Conservation (phyloP, 208 protist genomes). For the Acanthamoeba castellanii region DNA sequence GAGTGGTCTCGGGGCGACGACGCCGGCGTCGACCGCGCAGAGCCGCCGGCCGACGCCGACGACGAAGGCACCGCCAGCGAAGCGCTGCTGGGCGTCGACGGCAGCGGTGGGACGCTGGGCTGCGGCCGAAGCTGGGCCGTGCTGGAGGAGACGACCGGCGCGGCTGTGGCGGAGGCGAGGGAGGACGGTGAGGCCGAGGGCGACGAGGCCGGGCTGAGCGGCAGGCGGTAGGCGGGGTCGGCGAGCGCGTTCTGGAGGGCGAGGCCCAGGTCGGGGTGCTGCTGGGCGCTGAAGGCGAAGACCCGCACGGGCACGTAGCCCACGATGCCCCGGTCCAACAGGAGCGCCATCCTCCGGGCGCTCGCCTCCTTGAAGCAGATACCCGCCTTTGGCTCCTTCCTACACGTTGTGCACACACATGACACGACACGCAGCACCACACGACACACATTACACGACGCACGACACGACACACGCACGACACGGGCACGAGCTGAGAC, state of each 20-base stretch:
- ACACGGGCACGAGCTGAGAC: neutral
- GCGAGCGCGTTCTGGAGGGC: neutral
- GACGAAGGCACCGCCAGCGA: neutral
- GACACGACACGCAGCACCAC: neutral
- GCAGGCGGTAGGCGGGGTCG: neutral
- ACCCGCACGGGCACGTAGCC: slow-evolving; percentile 47
- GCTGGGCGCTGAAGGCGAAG: neutral
- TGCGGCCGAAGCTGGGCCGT: neutral
- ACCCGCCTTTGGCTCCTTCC: neutral
- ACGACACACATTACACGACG: neutral
- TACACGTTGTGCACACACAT: neutral
- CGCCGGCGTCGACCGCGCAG: too few relatives aligned
- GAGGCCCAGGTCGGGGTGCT: slow-evolving; percentile 10
- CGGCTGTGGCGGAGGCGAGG: neutral
- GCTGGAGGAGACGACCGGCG: neutral
- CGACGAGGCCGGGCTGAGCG: neutral
- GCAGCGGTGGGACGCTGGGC: neutral
- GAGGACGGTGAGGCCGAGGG: neutral
- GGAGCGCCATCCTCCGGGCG: neutral
- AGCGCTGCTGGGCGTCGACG: too few relatives aligned
- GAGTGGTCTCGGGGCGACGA: too few relatives aligned
- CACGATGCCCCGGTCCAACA: neutral
- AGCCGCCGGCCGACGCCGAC: neutral
- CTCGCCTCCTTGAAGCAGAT: neutral
- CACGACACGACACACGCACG: neutral